These are phyloP conservation scores for Radiomyces spectabilis DNA, from an alignment of 192 early-diverging fungal species.

Conservation along the genomic window DNA sequence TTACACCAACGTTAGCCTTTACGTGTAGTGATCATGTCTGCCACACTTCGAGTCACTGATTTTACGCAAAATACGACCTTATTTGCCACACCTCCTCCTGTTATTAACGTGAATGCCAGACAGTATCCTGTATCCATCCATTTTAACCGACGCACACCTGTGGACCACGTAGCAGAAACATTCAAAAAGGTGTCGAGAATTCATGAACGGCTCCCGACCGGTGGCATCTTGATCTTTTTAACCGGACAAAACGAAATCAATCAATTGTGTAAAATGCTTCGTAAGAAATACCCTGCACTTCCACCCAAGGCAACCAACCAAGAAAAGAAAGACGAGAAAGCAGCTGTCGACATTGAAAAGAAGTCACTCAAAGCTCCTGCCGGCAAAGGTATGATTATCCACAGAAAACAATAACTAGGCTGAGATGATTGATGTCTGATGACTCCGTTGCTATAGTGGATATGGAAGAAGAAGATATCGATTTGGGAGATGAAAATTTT, in stretches of 20 bases:
- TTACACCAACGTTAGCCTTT: conserved; percentile 52
- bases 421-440: neutral
- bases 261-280: conserved; percentile 66
- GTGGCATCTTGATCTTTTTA: conserved; percentile 91
- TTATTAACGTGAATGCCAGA: conserved; percentile 86
- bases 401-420: neutral
- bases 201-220: conserved; percentile 84
- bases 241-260: conserved; percentile 94
- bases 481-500: conserved; percentile 43
- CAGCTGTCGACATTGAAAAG: conserved; percentile 6
- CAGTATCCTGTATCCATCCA: conserved; percentile 87
- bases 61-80: conserved; percentile 81
- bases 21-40: conserved; percentile 97
- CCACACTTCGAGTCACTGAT: conserved; percentile 95
- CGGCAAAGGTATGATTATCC: conserved; percentile 30
- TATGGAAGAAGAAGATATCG: conserved; percentile 54
- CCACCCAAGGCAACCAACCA: conserved; percentile 26
- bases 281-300: conserved; percentile 57
- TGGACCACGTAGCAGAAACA: conserved; percentile 83
- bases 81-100: conserved; percentile 68
- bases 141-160: conserved; percentile 90
- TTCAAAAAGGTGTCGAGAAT: conserved; percentile 92
- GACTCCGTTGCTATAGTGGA: conserved; percentile 25
- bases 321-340: conserved; percentile 20
- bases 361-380: conserved; percentile 4